A percentile compares a stretch with the other conserved stretches of the same genome.
Evolutionary conservation across 768 basidiomycete genomes (phyloP).

Genomic region (Xanthoconium stramineum): DNA sequence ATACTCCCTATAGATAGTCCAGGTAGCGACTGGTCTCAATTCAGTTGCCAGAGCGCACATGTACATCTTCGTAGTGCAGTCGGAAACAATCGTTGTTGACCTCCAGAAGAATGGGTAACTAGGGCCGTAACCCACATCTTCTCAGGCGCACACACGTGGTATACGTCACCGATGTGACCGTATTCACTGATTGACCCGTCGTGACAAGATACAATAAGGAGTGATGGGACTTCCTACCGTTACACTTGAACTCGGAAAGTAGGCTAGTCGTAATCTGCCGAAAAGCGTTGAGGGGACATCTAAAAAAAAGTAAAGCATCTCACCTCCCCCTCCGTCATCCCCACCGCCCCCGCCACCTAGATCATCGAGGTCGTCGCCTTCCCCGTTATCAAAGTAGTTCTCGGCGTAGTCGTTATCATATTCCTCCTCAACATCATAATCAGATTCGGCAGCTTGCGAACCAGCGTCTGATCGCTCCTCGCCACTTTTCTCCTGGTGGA

Average conservation of each 20-base stretch:
- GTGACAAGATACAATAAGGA: background rate
- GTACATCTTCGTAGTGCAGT: background rate
- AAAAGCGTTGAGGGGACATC: background rate
- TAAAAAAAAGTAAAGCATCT: background rate
- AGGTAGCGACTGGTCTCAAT: background rate
- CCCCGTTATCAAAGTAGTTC: constrained; percentile 90
- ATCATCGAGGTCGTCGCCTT: constrained; percentile 77
- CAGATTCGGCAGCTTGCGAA: constrained; percentile 62
- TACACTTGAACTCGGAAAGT: background rate
- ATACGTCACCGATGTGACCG: background rate
- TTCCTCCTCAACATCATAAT: constrained; percentile 87
- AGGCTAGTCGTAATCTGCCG: constrained; percentile 28
- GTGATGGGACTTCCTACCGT: constrained; percentile 2
- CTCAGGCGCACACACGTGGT: background rate
- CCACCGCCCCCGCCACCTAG: constrained; percentile 66
- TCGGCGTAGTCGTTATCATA: constrained; percentile 90
- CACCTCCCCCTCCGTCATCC: constrained; percentile 63
- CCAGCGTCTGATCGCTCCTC: constrained; percentile 67
- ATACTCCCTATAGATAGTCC: background rate
- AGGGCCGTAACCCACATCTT: background rate
- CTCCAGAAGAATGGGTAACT: background rate
- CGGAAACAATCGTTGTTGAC: background rate
- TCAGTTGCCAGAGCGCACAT: background rate
- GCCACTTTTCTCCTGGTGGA: constrained; percentile 60
- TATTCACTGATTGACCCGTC: background rate